Evolutionary conservation across 2,329 filamentous ascomycete species (phyloP).

Genomic region (Alternaria viburni): DNA sequence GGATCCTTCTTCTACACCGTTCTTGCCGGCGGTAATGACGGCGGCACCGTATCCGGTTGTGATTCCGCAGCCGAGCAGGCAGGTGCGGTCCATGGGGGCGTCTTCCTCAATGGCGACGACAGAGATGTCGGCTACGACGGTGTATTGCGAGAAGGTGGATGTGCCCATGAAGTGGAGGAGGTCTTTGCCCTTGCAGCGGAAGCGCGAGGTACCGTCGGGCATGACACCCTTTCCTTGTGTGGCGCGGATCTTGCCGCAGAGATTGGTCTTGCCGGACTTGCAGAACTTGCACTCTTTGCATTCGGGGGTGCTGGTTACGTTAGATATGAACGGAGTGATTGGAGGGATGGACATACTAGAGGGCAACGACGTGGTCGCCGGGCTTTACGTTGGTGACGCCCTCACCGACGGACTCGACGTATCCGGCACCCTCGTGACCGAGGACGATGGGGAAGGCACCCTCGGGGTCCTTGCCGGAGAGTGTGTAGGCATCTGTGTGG

Average conservation of each 20-base stretch:
- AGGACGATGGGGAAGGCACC: constrained; percentile 58
- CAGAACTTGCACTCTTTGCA: constrained; percentile 99
- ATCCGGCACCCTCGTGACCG: constrained; percentile 52
- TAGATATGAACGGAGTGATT: constrained; percentile 11
- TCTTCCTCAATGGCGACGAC: constrained; percentile 91
- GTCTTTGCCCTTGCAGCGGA: constrained; percentile 93
- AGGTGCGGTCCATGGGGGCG: constrained; percentile 94
- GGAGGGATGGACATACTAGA: constrained; percentile 43
- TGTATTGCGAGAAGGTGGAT: constrained; percentile 98
- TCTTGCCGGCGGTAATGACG: constrained; percentile 79
- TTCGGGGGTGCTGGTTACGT: constrained; percentile 78
- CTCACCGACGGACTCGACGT: constrained; percentile 71
- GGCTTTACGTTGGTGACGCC: constrained; percentile 93
- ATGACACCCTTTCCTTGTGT: constrained; percentile 96
- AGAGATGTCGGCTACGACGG: constrained; percentile 97
- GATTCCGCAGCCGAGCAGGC: constrained; percentile 95
- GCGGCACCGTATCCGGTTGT: constrained; percentile 98
- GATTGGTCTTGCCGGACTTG: constrained; percentile 98
- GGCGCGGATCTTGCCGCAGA: constrained; percentile 97
- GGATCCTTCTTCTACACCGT: constrained; percentile 79
- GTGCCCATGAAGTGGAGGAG: constrained; percentile 99
- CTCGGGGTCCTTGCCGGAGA: constrained; percentile 88
- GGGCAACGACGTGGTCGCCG: constrained; percentile 77
- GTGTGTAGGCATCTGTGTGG: constrained; percentile 77
- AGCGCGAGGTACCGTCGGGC: constrained; percentile 94